Base-by-base conservation (phyloP, 495 filamentous ascomycete species). In the Chaetomium cochliodes region DNA sequence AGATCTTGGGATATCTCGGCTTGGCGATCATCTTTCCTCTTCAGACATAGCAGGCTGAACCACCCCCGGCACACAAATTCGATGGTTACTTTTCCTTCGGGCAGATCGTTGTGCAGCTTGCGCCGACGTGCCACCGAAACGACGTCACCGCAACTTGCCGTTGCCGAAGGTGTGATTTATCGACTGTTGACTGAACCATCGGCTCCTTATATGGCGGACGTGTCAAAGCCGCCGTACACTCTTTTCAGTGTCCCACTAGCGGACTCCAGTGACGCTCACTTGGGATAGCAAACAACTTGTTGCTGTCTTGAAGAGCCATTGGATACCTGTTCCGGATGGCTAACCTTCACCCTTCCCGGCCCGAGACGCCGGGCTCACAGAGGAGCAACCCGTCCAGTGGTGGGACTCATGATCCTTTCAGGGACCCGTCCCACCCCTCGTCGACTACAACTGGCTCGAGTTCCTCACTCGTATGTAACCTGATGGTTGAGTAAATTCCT, bases 391-490 rank as follows among this genome's bases (percentile, higher is more conserved):
- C 49, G 8, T 64, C 63, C 2, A 51, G 60, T 39, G 55, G 33
- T n/a, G 49, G 25, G 30, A 41, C 53, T 42, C 54, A 46, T 5
- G 72, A 73, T 58, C 72, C 72, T 11, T 73, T 73, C 60, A 64
- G 67, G 37, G 69, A 72, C 44, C 72, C 69, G 7, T 73, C 69
- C 28, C 64, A 69, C 15, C 44, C 60, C 11, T 70, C 69, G 23
- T 70, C 64, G 4, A 58, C 65, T n/a, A 55, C 22, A 23, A 58
- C 49, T n/a, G 66, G 54, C 3, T 70, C 68, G 20, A 70, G 68
- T 23, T 58, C 67, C 47, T 72, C 67, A 6, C 44, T 50, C 42
- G 69, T 73, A 58, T 37, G 66, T 64, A 18, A 41, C 2, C 41
- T 18, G 13, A 51, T 18, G 16, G n/a, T 57, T 37, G 1, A 28